phyloP scores from a whole-genome alignment of 305 asterid species.

The Rubia balearica region DNA sequence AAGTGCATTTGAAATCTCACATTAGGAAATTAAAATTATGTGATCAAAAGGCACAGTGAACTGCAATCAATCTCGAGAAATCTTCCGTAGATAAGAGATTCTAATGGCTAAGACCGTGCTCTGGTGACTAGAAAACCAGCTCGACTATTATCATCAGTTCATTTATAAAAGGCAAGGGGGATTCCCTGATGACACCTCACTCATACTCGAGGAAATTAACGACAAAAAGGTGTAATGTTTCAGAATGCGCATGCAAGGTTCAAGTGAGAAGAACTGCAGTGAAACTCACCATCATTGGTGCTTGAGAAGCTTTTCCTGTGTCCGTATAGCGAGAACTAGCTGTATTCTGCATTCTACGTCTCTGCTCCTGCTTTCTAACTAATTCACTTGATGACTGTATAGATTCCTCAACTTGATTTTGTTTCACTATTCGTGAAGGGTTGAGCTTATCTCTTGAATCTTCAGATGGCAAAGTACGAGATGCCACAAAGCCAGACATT shows the following conservation, averaged over 20 bases:
- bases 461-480: slow-evolving; percentile 41
- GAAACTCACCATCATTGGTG: slow-evolving; percentile 39
- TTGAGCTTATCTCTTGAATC: slow-evolving; percentile 31
- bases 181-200: neutral
- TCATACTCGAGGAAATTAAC: neutral
- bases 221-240: neutral
- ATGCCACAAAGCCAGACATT: slow-evolving; percentile 39
- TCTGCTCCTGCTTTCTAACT: slow-evolving; percentile 36
- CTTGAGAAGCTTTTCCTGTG: slow-evolving; percentile 36
- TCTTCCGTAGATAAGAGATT: neutral
- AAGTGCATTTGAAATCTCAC: neutral
- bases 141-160: neutral
- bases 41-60: neutral
- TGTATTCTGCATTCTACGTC: slow-evolving; percentile 27
- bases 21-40: neutral
- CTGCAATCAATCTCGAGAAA: neutral
- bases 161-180: neutral
- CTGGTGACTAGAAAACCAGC: neutral
- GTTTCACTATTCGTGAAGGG: slow-evolving; percentile 27
- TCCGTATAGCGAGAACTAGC: slow-evolving; percentile 36
- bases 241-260: neutral
- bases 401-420: slow-evolving; percentile 32
- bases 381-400: slow-evolving; percentile 40
- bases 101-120: neutral
- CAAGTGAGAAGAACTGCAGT: slow-evolving; percentile 5